Conservation (phyloP, 345 rosid species). For the Populus davidiana region DNA sequence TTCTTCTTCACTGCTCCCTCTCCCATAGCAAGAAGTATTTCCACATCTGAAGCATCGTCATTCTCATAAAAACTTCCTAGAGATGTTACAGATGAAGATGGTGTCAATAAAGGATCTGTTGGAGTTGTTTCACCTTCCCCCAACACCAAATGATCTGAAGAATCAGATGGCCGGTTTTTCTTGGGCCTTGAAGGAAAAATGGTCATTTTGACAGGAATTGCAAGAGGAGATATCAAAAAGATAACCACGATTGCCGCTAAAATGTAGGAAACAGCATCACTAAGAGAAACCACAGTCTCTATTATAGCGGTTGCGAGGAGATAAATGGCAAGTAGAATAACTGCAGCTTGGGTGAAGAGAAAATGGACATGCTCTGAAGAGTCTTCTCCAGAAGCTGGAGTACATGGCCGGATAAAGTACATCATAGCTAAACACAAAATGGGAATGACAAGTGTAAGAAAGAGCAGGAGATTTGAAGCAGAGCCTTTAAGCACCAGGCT, state of each 20-base stretch:
- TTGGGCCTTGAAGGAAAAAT: too few species aligned
- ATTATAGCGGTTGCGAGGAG: slow-evolving; percentile 44
- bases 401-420: slow-evolving; percentile 58
- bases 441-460: slow-evolving; percentile 60
- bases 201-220: slow-evolving; percentile 65
- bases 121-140: neutral
- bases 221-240: slow-evolving; percentile 64
- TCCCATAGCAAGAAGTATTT: slow-evolving; percentile 65
- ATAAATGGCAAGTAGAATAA: slow-evolving; percentile 50
- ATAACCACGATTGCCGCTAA: slow-evolving; percentile 52
- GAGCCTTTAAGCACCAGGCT: slow-evolving; percentile 48
- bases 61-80: slow-evolving; percentile 38
- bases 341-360: slow-evolving; percentile 45
- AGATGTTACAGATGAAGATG: slow-evolving; percentile 29
- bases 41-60: slow-evolving; percentile 48
- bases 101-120: slow-evolving; percentile 45
- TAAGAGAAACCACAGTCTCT: slow-evolving; percentile 38
- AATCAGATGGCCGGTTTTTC: slow-evolving; percentile 12
- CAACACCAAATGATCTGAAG: slow-evolving; percentile 12
- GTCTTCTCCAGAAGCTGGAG: slow-evolving; percentile 53
- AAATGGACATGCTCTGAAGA: slow-evolving; percentile 46
- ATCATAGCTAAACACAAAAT: slow-evolving; percentile 47
- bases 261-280: slow-evolving; percentile 36
- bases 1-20: slow-evolving; percentile 70
- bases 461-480: slow-evolving; percentile 55